These are phyloP conservation scores for Yarrowia sp. DNA, from an alignment of 805 yeast genomes.

Conservation along the genomic window DNA sequence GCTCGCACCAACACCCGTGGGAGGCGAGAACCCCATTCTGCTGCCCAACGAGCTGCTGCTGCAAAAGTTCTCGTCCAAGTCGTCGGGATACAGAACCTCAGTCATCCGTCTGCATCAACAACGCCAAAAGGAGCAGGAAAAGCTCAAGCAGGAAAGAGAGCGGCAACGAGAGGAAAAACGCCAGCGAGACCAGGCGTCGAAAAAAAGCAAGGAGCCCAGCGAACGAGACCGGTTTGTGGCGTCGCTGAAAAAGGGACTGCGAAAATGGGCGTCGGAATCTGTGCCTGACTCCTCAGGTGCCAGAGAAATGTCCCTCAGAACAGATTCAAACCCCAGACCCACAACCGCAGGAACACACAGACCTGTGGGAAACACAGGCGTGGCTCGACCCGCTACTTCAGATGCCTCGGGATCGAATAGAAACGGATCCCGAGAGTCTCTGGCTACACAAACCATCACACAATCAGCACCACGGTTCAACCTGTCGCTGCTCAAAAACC, in stretches of 20 bases:
- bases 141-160: constrained; percentile 23
- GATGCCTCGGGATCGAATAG: too few relatives aligned
- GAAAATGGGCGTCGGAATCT: constrained; percentile 8
- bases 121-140: constrained; percentile 22
- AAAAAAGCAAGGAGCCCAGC: background rate
- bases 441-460: constrained; percentile 2
- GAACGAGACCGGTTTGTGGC: constrained; percentile 22
- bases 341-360: background rate
- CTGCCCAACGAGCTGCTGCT: constrained; percentile 47
- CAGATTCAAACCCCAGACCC: background rate
- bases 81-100: constrained; percentile 41
- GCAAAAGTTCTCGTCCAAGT: constrained; percentile 45
- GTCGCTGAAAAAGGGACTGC: constrained; percentile 22
- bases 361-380: too few relatives aligned
- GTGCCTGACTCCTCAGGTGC: constrained; percentile 6
- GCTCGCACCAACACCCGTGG: constrained; percentile 35
- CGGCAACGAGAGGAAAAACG: constrained; percentile 20
- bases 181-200: background rate
- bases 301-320: constrained; percentile 13
- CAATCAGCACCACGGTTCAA: constrained; percentile 13
- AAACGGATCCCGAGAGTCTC: background rate
- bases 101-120: constrained; percentile 40
- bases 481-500: constrained; percentile 31
- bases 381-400: too few relatives aligned
- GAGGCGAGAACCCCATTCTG: constrained; percentile 45